These are phyloP conservation scores for Craspedostauros australis DNA, from an alignment of 108 stramenopile genomes.

Conservation along the genomic window DNA sequence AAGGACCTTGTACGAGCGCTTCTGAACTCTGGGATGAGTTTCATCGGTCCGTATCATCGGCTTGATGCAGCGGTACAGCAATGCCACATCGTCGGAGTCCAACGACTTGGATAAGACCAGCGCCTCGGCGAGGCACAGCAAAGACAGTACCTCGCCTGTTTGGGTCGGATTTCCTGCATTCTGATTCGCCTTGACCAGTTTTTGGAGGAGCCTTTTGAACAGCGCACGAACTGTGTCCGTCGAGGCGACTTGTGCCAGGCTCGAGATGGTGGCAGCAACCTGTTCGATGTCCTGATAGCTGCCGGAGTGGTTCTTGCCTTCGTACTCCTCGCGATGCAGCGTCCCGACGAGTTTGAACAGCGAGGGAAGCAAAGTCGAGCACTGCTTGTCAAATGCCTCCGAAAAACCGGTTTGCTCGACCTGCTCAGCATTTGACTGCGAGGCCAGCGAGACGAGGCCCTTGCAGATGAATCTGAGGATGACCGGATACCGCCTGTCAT, in stretches of 20 bases:
- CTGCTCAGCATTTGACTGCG: not conserved
- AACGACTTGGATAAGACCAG: slow-evolving; percentile 62
- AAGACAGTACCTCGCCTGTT: slow-evolving; percentile 52
- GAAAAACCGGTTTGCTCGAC: slow-evolving; percentile 34
- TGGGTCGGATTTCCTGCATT: slow-evolving; percentile 25
- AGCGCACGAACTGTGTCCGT: slow-evolving; percentile 46
- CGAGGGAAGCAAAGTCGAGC: slow-evolving; percentile 55
- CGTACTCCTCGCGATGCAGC: slow-evolving; percentile 23
- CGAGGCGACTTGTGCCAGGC: slow-evolving; percentile 55
- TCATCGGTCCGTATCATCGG: slow-evolving; percentile 71
- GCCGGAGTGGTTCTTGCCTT: slow-evolving; percentile 16
- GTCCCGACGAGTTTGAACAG: slow-evolving; percentile 64
- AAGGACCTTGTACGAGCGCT: slow-evolving; percentile 68
- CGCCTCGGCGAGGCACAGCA: slow-evolving; percentile 60
- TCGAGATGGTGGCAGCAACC: slow-evolving; percentile 53
- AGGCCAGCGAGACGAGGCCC: not conserved
- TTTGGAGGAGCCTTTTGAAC: slow-evolving; percentile 73
- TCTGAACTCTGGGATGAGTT: slow-evolving; percentile 58
- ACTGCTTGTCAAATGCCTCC: slow-evolving; percentile 16
- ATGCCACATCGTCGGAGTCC: slow-evolving; percentile 45
- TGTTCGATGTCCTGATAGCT: slow-evolving; percentile 26
- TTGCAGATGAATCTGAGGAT: not conserved
- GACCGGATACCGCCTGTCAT: slow-evolving; percentile 71
- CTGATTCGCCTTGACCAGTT: slow-evolving; percentile 55
- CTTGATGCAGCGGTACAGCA: slow-evolving; percentile 66